These are phyloP conservation scores for Neotropicomus parvogracilis DNA, from an alignment of 1,284 basidiomycete genomes.

Conservation along the genomic window DNA sequence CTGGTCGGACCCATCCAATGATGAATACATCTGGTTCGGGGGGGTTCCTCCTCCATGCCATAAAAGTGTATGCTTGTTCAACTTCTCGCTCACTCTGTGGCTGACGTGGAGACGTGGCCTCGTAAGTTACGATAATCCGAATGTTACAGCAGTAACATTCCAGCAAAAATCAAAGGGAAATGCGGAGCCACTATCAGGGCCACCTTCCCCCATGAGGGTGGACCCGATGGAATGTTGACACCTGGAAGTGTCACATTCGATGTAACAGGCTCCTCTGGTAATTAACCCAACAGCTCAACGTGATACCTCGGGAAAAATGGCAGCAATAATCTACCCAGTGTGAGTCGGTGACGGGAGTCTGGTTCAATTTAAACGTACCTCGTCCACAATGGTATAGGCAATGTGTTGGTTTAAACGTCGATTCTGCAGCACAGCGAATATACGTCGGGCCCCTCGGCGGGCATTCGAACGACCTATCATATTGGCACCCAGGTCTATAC, in stretches of 20 bases:
- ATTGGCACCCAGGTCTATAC: constrained; percentile 84
- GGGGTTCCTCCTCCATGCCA: constrained; percentile 83
- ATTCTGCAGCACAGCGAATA: constrained; percentile 93
- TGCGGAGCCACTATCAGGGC: constrained; percentile 2
- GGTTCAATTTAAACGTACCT: constrained; percentile 46
- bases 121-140: constrained; percentile 64
- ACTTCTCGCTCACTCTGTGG: not conserved
- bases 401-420: constrained; percentile 90
- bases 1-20: constrained; percentile 92
- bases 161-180: constrained; percentile 31
- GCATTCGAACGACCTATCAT: constrained; percentile 96
- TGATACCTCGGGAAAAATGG: constrained; percentile 51
- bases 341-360: constrained; percentile 9
- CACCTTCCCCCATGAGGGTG: constrained; percentile 15
- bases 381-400: constrained; percentile 81
- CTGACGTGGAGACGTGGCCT: constrained; percentile 11
- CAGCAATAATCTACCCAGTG: constrained; percentile 48
- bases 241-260: not conserved
- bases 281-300: constrained; percentile 8
- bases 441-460: constrained; percentile 81
- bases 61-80: constrained; percentile 67
- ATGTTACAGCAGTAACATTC: constrained; percentile 49
- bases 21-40: constrained; percentile 91
- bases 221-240: constrained; percentile 12
- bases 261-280: not conserved